Evolutionary conservation across 768 basidiomycete genomes (phyloP).

Genomic region (Holtermanniella nyarrowii): DNA sequence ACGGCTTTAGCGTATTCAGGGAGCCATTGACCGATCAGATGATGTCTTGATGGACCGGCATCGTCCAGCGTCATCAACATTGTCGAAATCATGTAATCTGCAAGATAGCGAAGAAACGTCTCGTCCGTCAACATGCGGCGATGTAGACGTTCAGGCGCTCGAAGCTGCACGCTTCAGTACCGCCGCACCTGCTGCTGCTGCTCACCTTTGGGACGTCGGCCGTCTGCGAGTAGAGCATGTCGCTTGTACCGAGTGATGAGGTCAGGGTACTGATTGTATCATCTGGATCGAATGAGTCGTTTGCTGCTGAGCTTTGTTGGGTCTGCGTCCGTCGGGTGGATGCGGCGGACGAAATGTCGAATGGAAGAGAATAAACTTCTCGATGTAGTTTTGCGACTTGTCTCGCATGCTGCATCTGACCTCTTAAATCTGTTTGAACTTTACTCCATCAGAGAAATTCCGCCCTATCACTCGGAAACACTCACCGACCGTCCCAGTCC

Average conservation of each 20-base stretch:
- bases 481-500: conserved; percentile 27
- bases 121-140: conserved; percentile 23
- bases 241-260: background rate
- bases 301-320: conserved; percentile 16
- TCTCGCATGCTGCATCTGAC: no score
- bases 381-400: no score
- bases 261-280: conserved; percentile 1
- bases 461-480: background rate
- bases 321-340: conserved; percentile 6
- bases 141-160: conserved; percentile 19
- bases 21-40: background rate
- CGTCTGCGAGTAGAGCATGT: background rate
- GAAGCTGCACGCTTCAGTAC: conserved; percentile 25
- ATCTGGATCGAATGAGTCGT: conserved; percentile 9
- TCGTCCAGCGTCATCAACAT: conserved; percentile 3
- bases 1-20: background rate
- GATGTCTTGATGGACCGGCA: conserved; percentile 12
- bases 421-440: no score
- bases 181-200: no score
- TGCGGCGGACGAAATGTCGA: background rate
- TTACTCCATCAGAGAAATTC: no score
- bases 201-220: background rate
- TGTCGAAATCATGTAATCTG: conserved; percentile 26
- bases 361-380: no score
- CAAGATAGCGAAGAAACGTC: conserved; percentile 31